A percentile compares a stretch with the other conserved stretches of the same genome.
phyloP scores from a whole-genome alignment of 1,284 basidiomycete genomes.

The Fistulina hepatica region DNA sequence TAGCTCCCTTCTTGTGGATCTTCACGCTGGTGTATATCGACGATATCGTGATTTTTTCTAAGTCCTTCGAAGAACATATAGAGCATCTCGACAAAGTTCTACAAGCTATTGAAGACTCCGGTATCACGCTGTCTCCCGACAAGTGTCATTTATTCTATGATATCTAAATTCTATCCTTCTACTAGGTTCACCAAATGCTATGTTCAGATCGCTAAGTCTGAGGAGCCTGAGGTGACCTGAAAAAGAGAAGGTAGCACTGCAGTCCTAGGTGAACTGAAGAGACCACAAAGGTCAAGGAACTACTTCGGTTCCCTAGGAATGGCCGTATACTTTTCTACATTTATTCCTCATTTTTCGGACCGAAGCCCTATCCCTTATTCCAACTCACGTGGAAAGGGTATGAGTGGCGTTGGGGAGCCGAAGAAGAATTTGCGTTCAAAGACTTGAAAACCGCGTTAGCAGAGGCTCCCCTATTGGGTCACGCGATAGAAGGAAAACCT shows the following conservation, averaged over 20 bases:
- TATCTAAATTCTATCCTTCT: constrained; percentile 26
- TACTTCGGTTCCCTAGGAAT: constrained; percentile 22
- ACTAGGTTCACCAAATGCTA: constrained; percentile 8
- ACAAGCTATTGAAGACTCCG: constrained; percentile 17
- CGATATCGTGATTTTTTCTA: constrained; percentile 29
- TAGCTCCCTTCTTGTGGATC: constrained; percentile 29
- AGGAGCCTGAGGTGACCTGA: no score
- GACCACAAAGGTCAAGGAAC: constrained; percentile 15
- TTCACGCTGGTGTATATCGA: constrained; percentile 29
- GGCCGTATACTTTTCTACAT: constrained; percentile 11
- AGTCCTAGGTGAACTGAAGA: no score
- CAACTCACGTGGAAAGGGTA: constrained; percentile 20
- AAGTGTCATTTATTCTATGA: constrained; percentile 23
- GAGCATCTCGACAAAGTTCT: constrained; percentile 24
- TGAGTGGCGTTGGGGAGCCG: constrained; percentile 13
- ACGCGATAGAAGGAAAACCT: constrained; percentile 21
- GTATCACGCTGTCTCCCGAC: constrained; percentile 24
- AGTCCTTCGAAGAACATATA: constrained; percentile 24
- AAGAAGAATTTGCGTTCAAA: constrained; percentile 15
- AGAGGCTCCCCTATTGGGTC: constrained; percentile 21
- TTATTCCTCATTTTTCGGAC: constrained; percentile 5
- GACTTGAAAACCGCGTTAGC: constrained; percentile 18
- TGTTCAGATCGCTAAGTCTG: not conserved
- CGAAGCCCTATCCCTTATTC: constrained; percentile 1
- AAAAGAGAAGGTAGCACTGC: no score